Conservation (phyloP, 306 rosid species). For the Glycine latifolia region DNA sequence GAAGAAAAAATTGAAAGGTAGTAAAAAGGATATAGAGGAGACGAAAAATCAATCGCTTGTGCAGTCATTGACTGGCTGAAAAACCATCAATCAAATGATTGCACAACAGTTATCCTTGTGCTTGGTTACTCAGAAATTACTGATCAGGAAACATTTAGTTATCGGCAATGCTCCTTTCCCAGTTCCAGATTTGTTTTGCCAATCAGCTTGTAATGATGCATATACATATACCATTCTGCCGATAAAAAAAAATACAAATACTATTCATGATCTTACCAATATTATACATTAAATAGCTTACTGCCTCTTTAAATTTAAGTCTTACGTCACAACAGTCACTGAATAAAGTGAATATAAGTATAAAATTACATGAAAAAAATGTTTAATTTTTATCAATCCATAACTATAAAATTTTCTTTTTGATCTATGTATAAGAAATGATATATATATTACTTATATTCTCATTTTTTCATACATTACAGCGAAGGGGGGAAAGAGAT, state of each 20-base stretch:
- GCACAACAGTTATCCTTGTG: conserved; percentile 1
- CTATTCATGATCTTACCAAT: background rate
- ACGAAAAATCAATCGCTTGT: background rate
- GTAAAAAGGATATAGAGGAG: background rate
- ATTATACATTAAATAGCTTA: background rate
- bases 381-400: background rate
- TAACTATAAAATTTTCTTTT: background rate
- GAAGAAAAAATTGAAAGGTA: background rate
- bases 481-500: background rate
- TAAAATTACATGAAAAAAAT: background rate
- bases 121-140: conserved; percentile 4
- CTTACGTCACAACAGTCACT: background rate
- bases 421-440: background rate
- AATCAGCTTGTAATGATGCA: conserved; percentile 4
- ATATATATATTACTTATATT: background rate
- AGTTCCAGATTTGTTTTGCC: background rate
- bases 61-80: conserved; percentile 1
- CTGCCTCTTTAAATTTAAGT: background rate
- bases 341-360: conserved; percentile 10
- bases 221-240: too few species aligned
- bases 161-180: background rate
- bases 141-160: background rate
- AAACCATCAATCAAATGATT: background rate
- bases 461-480: conserved; percentile 9
- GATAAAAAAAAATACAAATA: too few species aligned